A percentile compares a stretch with the other conserved stretches of the same genome.
phyloP scores from a whole-genome alignment of 352 stramenopile genomes.

The Phytophthora ramorum region DNA sequence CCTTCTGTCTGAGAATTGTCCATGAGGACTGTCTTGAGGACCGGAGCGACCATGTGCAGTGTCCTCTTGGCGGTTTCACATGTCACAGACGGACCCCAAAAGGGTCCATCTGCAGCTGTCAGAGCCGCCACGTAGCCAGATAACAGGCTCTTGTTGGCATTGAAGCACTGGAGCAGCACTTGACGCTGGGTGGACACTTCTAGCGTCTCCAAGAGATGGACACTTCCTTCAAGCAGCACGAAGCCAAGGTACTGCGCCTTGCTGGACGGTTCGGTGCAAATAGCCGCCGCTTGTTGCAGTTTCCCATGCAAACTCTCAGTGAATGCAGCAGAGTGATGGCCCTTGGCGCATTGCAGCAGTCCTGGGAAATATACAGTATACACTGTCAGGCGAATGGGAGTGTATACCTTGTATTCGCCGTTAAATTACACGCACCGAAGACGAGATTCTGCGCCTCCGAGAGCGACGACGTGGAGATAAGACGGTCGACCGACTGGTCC shows the following conservation, averaged over 20 bases:
- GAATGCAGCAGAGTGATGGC: slow-evolving; percentile 5
- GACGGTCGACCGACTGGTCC: slow-evolving; percentile 29
- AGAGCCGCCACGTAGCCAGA: slow-evolving; percentile 51
- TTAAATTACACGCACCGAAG: slow-evolving; percentile 26
- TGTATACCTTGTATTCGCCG: neutral
- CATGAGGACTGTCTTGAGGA: slow-evolving; percentile 49
- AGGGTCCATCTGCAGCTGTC: slow-evolving; percentile 16
- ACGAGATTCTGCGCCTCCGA: slow-evolving; percentile 39
- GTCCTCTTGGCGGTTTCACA: slow-evolving; percentile 2
- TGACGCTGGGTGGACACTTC: slow-evolving; percentile 6
- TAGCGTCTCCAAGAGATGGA: slow-evolving; percentile 18
- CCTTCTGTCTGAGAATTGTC: slow-evolving; percentile 21
- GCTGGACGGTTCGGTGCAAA: slow-evolving; percentile 50
- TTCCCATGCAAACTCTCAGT: slow-evolving; percentile 22
- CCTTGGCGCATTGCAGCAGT: slow-evolving; percentile 20
- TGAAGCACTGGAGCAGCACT: slow-evolving; percentile 46
- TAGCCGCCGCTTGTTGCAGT: slow-evolving; percentile 47
- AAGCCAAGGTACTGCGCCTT: slow-evolving; percentile 66
- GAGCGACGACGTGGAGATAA: slow-evolving; percentile 34
- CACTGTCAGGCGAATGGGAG: neutral
- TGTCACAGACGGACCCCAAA: neutral
- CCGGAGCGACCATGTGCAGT: slow-evolving; percentile 38
- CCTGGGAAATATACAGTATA: slow-evolving; percentile 21
- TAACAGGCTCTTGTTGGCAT: slow-evolving; percentile 48
- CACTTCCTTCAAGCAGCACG: slow-evolving; percentile 40